Conservation (phyloP, 768 basidiomycete genomes). For the Hortiboletus flavorubellus region DNA sequence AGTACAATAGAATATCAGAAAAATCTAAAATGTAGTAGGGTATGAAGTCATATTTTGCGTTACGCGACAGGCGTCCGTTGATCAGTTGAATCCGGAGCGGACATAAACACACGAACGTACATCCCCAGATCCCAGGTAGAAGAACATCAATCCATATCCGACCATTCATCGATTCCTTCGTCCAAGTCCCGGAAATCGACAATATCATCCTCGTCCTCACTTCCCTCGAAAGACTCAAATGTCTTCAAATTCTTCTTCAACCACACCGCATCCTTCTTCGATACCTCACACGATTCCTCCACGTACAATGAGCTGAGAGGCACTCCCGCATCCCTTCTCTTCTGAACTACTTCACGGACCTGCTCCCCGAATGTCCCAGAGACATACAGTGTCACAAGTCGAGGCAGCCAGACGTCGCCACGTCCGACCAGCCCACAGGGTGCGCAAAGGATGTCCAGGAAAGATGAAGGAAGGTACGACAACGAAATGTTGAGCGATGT, state of each 20-base stretch:
- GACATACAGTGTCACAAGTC: conserved; percentile 47
- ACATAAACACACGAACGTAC: not conserved
- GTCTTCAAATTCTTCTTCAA: conserved; percentile 46
- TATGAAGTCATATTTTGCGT: not conserved
- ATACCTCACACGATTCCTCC: conserved; percentile 43
- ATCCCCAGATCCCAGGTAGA: not conserved
- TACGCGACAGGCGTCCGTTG: not conserved
- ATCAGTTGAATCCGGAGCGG: too few relatives aligned
- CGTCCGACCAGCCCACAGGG: not conserved
- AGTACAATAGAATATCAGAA: not conserved
- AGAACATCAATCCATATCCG: conserved; percentile 1
- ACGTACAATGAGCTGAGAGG: conserved; percentile 48
- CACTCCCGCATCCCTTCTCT: conserved; percentile 38
- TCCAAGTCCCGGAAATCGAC: conserved; percentile 25
- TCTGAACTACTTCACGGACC: conserved; percentile 3
- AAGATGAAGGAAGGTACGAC: conserved; percentile 27
- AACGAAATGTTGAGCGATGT: conserved; percentile 41
- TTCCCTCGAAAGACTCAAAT: conserved; percentile 57
- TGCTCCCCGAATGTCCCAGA: conserved; percentile 31
- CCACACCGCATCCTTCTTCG: conserved; percentile 46
- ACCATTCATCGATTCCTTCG: conserved; percentile 16
- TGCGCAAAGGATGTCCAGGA: conserved; percentile 22
- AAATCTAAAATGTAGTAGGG: not conserved
- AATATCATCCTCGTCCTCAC: conserved; percentile 39
- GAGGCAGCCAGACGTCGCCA: conserved; percentile 41